Evolutionary conservation across 2,329 filamentous ascomycete species (phyloP), one percentile per base, ranked within the genome.

Genomic region (Aspergillus pseudoterreus): DNA sequence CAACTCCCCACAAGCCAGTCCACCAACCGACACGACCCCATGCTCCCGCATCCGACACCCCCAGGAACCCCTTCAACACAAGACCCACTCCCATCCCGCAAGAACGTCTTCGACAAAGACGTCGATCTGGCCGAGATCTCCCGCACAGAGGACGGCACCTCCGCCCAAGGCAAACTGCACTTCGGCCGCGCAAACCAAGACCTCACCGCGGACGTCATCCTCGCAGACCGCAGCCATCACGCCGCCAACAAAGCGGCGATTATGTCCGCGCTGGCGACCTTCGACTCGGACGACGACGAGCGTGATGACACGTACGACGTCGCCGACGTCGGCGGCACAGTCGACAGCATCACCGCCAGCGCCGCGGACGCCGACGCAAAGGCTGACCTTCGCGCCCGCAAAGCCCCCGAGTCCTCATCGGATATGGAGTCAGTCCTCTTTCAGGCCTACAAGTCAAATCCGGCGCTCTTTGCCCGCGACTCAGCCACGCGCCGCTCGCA

Each of bases 251-350:
- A 95, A 73, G 89, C 90, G 0, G 87, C 90, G 10, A 96, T 96
- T 60, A 75, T 96, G 21, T 89, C 92, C 3, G 92, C 92, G 0
- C 82, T 97, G 2, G 90, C 90, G 14, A 82, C 87, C 0, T 96
- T 97, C 60, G 92, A 97, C 72, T 87, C 86, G 0, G 92, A 97
- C 62, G 94, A 97, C 59, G 94, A 99, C 68, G 94, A 99, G 73
- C 83, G 91, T 33, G 94, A 99, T 69, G 94, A 99, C 68, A 97
- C 92, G 0, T 99, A 99, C 66, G 94, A 99, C 63, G 84, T 86
- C 1, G 90, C 85, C 45, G 94, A 97, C 64, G 90, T 97, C 2
- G 94, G 94, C 33, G 92, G 92, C 19, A 89, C 88, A 0, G 85
- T 96, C 3, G 91, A 96, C 60, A 78, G 80, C 15, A 72, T 73